Percentiles rank a stretch among this genome's conserved stretches.
phyloP scores from a whole-genome alignment of 2,329 filamentous ascomycete species.

The Cladosporium sp. region DNA sequence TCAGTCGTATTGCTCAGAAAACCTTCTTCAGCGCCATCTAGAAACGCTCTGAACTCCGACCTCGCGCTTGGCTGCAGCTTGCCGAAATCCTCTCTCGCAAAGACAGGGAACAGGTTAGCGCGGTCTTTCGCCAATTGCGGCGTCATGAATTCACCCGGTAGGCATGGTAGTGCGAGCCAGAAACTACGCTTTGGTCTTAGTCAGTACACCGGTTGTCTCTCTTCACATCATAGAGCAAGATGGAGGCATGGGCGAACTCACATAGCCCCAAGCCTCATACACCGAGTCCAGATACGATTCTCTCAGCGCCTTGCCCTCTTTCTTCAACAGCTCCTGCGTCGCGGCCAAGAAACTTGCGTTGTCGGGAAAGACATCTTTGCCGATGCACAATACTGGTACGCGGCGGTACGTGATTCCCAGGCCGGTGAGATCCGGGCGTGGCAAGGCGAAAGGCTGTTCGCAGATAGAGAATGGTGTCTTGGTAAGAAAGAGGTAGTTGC shows the following conservation, averaged over 20 bases:
- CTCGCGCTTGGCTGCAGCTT: conserved; percentile 15
- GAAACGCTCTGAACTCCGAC: conserved; percentile 15
- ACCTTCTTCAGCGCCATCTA: conserved; percentile 17
- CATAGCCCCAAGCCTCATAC: conserved; percentile 19
- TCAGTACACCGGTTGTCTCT: background rate
- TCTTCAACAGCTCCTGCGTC: conserved; percentile 14
- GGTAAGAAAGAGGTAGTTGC: conserved; percentile 18
- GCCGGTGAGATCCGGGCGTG: conserved; percentile 18
- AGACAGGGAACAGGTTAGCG: conserved; percentile 18
- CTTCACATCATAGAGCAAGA: background rate
- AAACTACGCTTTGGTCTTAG: conserved; percentile 5
- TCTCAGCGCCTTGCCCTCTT: conserved; percentile 15
- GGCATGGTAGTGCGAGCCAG: conserved; percentile 17
- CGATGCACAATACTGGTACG: conserved; percentile 22
- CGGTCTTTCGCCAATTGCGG: conserved; percentile 18
- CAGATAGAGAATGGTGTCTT: conserved; percentile 21
- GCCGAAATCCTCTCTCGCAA: conserved; percentile 17
- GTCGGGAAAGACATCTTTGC: conserved; percentile 24
- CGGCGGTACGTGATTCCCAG: conserved; percentile 23
- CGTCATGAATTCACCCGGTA: conserved; percentile 16
- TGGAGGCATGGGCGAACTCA: conserved; percentile 2
- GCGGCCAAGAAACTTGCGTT: conserved; percentile 18
- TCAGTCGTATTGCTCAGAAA: conserved; percentile 12
- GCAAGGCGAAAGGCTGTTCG: conserved; percentile 23
- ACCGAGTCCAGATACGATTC: conserved; percentile 11